Conservation (phyloP, 352 stramenopile species). For the Phytopythium kandeliae region DNA sequence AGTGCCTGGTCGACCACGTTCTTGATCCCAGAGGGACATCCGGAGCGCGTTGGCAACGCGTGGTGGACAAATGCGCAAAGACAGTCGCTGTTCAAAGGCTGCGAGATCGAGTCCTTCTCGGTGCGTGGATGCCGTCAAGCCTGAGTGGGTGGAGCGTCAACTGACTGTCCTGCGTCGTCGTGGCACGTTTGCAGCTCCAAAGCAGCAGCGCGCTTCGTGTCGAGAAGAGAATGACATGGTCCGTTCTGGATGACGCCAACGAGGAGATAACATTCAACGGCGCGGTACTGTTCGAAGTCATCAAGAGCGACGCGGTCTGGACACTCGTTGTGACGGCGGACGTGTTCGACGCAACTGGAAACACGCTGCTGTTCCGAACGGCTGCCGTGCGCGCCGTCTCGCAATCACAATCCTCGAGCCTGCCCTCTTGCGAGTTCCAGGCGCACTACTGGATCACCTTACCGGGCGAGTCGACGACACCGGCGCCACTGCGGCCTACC, state of each 20-base stretch:
- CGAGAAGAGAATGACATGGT: not conserved
- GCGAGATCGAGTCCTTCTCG: not conserved
- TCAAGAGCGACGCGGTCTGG: not conserved
- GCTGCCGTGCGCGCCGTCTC: not conserved
- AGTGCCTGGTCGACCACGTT: not conserved
- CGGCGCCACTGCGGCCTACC: too few species aligned
- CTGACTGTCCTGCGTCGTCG: too few species aligned
- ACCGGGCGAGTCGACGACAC: too few species aligned
- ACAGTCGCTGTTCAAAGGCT: not conserved
- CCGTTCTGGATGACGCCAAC: not conserved
- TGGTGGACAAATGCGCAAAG: slow-evolving; percentile 1
- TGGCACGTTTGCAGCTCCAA: not conserved
- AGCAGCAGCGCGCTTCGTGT: not conserved
- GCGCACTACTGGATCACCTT: slow-evolving; percentile 1
- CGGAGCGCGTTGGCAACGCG: not conserved
- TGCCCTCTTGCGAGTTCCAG: not conserved
- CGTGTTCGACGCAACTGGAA: not conserved
- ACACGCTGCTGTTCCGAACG: slow-evolving; percentile 2
- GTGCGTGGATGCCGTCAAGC: not conserved
- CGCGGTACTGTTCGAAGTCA: not conserved
- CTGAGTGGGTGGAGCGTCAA: too few species aligned
- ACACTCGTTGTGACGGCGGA: not conserved
- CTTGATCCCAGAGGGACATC: not conserved
- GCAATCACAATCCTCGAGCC: too few species aligned
- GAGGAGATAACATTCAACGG: not conserved